A percentile compares a stretch with the other conserved stretches of the same genome.
Evolutionary conservation across 2,329 filamentous ascomycete genomes (phyloP).

Genomic region (Pseudofabraea citricarpa): DNA sequence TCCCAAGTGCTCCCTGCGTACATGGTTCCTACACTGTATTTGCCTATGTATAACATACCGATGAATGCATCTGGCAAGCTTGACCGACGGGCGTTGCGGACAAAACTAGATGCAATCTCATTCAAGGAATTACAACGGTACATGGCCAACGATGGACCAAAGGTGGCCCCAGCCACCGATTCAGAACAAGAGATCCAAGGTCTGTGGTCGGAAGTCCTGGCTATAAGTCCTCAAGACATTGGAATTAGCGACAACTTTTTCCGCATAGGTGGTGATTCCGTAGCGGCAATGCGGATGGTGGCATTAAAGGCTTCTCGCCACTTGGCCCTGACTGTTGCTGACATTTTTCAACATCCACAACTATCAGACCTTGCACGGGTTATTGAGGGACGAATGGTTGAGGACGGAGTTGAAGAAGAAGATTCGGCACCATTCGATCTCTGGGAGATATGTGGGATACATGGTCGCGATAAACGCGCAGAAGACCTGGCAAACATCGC

Average conservation of each 20-base stretch:
- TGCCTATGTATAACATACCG: constrained; percentile 9
- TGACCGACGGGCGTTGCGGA: constrained; percentile 17
- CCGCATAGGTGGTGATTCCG: constrained; percentile 27
- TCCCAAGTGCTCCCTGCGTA: constrained; percentile 7
- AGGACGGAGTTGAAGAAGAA: background rate
- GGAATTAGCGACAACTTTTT: constrained; percentile 29
- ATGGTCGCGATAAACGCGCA: background rate
- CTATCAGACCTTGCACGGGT: constrained; percentile 1
- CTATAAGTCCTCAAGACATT: constrained; percentile 23
- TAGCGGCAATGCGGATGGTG: constrained; percentile 36
- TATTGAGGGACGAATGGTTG: constrained; percentile 1
- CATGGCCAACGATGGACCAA: constrained; percentile 1
- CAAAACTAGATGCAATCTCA: background rate
- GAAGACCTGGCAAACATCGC: background rate
- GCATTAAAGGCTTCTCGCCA: constrained; percentile 20
- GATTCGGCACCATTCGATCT: background rate
- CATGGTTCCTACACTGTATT: constrained; percentile 8
- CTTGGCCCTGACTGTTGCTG: constrained; percentile 32
- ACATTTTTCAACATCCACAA: constrained; percentile 31
- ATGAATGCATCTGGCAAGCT: constrained; percentile 11
- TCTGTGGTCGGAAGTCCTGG: constrained; percentile 38
- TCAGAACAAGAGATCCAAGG: background rate
- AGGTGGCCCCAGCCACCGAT: background rate
- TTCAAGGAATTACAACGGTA: background rate
- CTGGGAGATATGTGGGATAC: background rate